Conservation (phyloP, 169 alveolate species). For the Plasmodium billcollinsi region DNA sequence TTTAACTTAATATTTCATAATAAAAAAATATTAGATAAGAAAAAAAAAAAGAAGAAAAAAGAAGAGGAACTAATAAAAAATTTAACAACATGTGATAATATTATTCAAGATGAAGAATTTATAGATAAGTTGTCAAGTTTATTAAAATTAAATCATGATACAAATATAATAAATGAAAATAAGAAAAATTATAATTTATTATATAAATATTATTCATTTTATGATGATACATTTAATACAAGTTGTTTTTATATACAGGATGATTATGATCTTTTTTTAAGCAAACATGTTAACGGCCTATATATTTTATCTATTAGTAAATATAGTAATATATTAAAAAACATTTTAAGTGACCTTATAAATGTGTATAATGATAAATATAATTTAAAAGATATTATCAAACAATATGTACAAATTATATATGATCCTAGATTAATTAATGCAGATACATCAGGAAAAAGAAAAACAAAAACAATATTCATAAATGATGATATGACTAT, state of each 20-base stretch:
- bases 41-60: slow-evolving; percentile 29
- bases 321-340: slow-evolving; percentile 28
- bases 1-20: slow-evolving; percentile 48
- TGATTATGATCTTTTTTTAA: slow-evolving; percentile 47
- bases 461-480: slow-evolving; percentile 55
- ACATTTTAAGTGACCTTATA: slow-evolving; percentile 32
- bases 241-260: slow-evolving; percentile 9
- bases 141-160: slow-evolving; percentile 23
- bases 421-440: slow-evolving; percentile 55
- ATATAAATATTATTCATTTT: slow-evolving; percentile 55
- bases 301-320: slow-evolving; percentile 34
- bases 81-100: slow-evolving; percentile 19
- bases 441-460: slow-evolving; percentile 65
- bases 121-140: slow-evolving; percentile 28
- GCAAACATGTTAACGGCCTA: slow-evolving; percentile 40
- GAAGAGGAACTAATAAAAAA: slow-evolving; percentile 41
- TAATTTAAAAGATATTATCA: slow-evolving; percentile 37
- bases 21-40: slow-evolving; percentile 32
- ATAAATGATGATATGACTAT: slow-evolving; percentile 38
- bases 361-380: neutral
- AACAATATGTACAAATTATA: slow-evolving; percentile 52
- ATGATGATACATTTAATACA: slow-evolving; percentile 46
- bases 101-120: slow-evolving; percentile 32
- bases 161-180: slow-evolving; percentile 12
- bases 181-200: slow-evolving; percentile 2